Evolutionary conservation across 371 early-diverging fungal genomes (phyloP), one percentile per base, ranked within the genome.

Genomic region (Zychaea mexicana): DNA sequence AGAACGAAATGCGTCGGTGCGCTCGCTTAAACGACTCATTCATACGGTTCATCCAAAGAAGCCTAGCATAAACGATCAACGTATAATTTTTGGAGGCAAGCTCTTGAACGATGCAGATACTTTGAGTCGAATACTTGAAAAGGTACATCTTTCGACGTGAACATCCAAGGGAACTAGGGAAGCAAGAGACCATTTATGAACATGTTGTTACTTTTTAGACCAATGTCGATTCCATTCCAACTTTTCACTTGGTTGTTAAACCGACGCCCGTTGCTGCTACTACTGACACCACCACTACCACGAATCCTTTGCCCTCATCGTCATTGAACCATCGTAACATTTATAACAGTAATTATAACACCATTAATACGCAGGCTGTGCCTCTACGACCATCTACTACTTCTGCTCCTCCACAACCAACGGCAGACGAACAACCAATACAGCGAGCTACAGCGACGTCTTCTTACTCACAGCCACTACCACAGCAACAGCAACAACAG

Each of bases 211-310:
- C 59, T 1, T 47, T 64, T 2, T 63, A 75, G 70, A 56, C 64
- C 8, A 62, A 77, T 52, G 52, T 54, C 12, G 38, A 57, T 21
- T 62, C 60, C 6, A 52, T 59, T 22, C 78, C 77, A 19, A 79
- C 70, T 2, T 74, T 82, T 39, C 82, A 82, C 61, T 67, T 82
- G 27, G 82, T 82, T 2, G 78, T 79, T 27, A 82, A 82, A 54
- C 78, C 79, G 52, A 71, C 74, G 0, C 22, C 42, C 15, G 12
- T 64, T 15, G 24, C 17, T 36, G 9, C 15, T 39, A 32, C 57
- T 1, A 47, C 4, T 60, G 19, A 21, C 8, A 27, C 19, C 21
- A 31, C 45, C 17, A 31, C 60, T 8, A 46, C 8, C 4, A 30
- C 13, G 12, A 53, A 46, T 22, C 15, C n/a, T 46, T 17, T 28